These are phyloP conservation scores for Leccinum aurantiacum DNA, from an alignment of 768 basidiomycete species.

Conservation along the genomic window DNA sequence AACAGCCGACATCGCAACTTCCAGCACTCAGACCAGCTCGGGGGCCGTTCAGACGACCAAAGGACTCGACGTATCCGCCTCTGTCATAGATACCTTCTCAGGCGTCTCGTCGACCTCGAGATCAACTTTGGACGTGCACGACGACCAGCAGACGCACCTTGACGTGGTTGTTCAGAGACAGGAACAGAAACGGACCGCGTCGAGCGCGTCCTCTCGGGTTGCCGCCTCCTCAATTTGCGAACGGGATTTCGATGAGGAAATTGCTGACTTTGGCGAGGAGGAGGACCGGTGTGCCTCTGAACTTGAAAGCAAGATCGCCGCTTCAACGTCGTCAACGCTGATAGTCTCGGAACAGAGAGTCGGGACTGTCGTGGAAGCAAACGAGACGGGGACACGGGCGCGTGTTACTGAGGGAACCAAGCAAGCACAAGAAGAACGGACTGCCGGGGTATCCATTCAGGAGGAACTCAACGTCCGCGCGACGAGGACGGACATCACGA, in stretches of 20 bases:
- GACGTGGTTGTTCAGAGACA: not conserved
- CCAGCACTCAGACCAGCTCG: no score
- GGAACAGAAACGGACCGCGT: not conserved
- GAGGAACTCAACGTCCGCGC: not conserved
- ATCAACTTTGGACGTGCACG: not conserved
- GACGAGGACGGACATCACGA: not conserved
- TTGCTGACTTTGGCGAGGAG: not conserved
- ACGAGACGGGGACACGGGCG: not conserved
- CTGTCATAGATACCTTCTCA: not conserved
- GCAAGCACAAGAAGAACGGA: not conserved
- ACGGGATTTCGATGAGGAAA: not conserved
- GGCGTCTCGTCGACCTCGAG: not conserved
- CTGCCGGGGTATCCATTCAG: not conserved
- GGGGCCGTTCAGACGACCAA: no score
- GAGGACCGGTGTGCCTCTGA: not conserved
- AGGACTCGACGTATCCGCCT: not conserved
- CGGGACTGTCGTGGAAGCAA: not conserved
- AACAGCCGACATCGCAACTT: no score
- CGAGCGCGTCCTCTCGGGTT: not conserved
- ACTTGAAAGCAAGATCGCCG: not conserved
- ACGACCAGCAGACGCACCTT: not conserved
- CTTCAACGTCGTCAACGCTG: not conserved
- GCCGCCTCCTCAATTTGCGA: not conserved
- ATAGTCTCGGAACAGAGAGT: not conserved
- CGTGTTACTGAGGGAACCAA: not conserved